These are phyloP conservation scores for Xylaria arbuscula DNA, from an alignment of 2,329 filamentous ascomycete genomes.

Conservation along the genomic window DNA sequence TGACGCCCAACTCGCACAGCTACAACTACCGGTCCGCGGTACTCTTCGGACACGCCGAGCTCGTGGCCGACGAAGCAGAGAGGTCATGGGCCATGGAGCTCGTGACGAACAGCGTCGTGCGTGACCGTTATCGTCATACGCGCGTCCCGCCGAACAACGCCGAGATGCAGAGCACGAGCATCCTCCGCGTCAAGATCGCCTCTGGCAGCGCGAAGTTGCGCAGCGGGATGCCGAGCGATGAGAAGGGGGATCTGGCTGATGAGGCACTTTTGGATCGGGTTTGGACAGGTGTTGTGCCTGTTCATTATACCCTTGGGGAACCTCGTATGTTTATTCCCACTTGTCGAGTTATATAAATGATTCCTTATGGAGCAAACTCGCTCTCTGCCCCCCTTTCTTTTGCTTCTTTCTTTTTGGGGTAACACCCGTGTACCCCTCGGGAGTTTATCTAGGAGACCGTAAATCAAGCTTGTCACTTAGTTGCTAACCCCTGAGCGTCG, in stretches of 20 bases:
- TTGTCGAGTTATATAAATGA: neutral
- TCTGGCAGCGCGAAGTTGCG: conserved; percentile 82
- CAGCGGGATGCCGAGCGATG: conserved; percentile 70
- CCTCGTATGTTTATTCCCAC: conserved; percentile 53
- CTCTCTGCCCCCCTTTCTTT: too few species aligned
- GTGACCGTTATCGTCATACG: conserved; percentile 70
- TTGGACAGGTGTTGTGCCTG: conserved; percentile 70
- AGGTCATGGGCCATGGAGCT: conserved; percentile 81
- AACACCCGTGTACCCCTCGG: neutral
- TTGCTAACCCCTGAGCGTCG: neutral
- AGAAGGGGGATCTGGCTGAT: conserved; percentile 60
- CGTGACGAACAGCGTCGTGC: conserved; percentile 79
- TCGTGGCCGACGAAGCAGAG: conserved; percentile 75
- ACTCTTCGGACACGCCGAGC: conserved; percentile 77
- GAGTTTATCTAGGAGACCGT: neutral
- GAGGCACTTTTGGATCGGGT: conserved; percentile 54
- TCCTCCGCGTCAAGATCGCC: conserved; percentile 75
- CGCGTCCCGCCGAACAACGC: conserved; percentile 76
- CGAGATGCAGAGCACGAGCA: conserved; percentile 79
- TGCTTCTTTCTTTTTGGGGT: neutral
- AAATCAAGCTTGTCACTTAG: neutral
- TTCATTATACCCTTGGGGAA: conserved; percentile 71
- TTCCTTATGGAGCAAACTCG: too few species aligned
- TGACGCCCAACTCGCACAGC: conserved; percentile 83
- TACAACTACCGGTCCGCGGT: conserved; percentile 88